Base-by-base conservation (phyloP, 2,329 filamentous ascomycete genomes). In the Scytalidium sp. region DNA sequence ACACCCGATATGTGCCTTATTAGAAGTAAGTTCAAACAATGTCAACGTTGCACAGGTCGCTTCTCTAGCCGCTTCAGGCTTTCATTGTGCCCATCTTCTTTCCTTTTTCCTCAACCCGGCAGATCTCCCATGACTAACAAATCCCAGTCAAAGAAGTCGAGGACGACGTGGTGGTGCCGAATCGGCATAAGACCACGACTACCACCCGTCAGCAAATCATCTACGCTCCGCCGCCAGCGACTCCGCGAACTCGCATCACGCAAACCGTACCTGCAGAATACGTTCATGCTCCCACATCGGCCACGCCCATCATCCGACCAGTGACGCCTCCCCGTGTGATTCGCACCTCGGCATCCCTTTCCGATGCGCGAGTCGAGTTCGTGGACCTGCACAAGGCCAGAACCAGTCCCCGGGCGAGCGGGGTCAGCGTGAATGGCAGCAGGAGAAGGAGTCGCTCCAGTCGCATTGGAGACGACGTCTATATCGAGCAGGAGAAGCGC, bases 401-500 rank as follows among this genome's bases (percentile, higher is more conserved):
- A 1, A 43, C 23, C 10, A 54, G 49, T 23, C 50, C 52, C 9
- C 46, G 45, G 5, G 41, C 44, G 4, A 56, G 52, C 21, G 50
- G 19, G 3, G 42, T 50, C n/a, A 41, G 32, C 8, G 29, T 25
- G 9, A 27, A 19, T 9, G 15, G 47, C 9, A n/a, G 22, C 3
- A 27, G 21, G 3, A 53, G 48, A 11, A 55, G 50, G 47, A 55
- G 50, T n/a, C 23, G 51, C 3, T 27, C 21, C 3, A 46, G 43
- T 19, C 22, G 43, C 17, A 51, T 51, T 1, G 53, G 50, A 17
- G 54, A 57, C 9, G 60, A 62, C 41, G 58, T 60, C 1, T 60
- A 60, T 51, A 60, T 62, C 41, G 60, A 62, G 52, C 36, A 58
- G 15, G 59, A 62, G 45, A 48, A 58, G 29, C 53, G 54, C 6